Percentiles rank a stretch among this genome's conserved stretches.
Conservation (phyloP, 2,329 filamentous ascomycete genomes). For the Aureobasidium subglaciale region DNA sequence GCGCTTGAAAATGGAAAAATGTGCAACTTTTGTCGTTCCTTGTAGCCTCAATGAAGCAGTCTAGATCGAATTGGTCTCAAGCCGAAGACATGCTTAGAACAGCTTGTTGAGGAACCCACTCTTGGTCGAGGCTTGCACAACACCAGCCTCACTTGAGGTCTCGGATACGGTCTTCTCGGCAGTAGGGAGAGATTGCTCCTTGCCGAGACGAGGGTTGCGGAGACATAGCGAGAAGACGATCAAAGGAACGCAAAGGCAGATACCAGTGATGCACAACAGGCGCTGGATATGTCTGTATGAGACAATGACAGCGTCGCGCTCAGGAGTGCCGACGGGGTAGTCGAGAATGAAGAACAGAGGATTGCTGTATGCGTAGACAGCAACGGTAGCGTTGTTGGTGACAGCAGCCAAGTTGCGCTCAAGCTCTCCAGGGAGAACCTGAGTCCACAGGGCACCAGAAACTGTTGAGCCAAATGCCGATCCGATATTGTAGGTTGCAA, state of each 20-base stretch:
- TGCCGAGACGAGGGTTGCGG: slow-evolving; percentile 39
- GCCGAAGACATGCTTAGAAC: not conserved
- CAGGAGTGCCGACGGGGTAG: slow-evolving; percentile 39
- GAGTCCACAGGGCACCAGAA: slow-evolving; percentile 58
- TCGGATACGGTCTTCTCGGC: slow-evolving; percentile 34
- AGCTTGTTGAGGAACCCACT: not conserved
- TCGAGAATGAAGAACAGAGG: slow-evolving; percentile 34
- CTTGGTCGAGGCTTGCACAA: not conserved
- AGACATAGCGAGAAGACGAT: slow-evolving; percentile 40
- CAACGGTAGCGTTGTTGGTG: slow-evolving; percentile 33
- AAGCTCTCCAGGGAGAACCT: slow-evolving; percentile 46
- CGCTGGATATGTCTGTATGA: slow-evolving; percentile 42
- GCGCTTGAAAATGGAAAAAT: not conserved
- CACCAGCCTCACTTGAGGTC: not conserved
- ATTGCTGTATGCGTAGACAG: slow-evolving; percentile 33
- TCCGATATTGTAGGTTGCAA: slow-evolving; percentile 53
- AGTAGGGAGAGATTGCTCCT: slow-evolving; percentile 39
- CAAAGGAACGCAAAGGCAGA: slow-evolving; percentile 41
- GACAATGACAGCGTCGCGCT: slow-evolving; percentile 37
- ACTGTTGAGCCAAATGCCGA: slow-evolving; percentile 40
- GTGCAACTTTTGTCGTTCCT: not conserved
- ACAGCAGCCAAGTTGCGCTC: slow-evolving; percentile 24
- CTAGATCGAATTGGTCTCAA: not conserved
- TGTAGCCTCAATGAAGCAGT: not conserved
- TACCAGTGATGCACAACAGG: slow-evolving; percentile 44